Evolutionary conservation across 306 rosid genomes (phyloP), one percentile per base, ranked within the genome.

Genomic region (Ormosia semicastrata): DNA sequence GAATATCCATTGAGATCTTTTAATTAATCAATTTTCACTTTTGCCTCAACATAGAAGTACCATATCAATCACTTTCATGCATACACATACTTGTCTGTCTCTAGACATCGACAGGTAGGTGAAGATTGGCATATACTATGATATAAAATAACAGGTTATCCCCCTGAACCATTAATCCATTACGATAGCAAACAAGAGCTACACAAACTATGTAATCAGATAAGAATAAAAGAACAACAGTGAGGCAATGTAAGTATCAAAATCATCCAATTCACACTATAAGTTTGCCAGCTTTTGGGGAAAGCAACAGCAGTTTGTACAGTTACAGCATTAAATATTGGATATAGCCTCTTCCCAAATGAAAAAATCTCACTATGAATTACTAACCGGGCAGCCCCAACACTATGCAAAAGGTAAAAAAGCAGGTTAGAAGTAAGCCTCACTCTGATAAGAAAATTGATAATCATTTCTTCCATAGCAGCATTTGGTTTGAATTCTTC

Each of bases 401-500:
- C 63, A 67, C 14, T 34, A 79, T 53, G 79, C 32, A 40, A 79
- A 78, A 63, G 33, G 53, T 78, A 30, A 80, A 78, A 75, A 62
- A 57, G 56, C 2, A 79, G 65, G 71, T 79, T 41, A 76, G 77
- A 83, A 72, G 71, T 70, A 86, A 58, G 82, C 63, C 98, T 82
- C 83, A 96, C 99, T 91, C 98, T 89, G 71, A 96, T 96, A 56
- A 96, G 94, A 82, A 96, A 96, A 75, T 93, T 96, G 84, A 96
- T 96, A 67, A 96, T 93, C 98, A 96, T 93, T 87, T 96, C 99
- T 85, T 96, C 99, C 99, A 93, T 96, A 29, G 99, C 99, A 86
- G 99, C 99, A 91, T 96, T 96, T 80, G 99, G 99, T 85, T 96
- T 96, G 86, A 96, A 96, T 83, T 96, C 99, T 84, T 94, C 99